Base-by-base conservation (phyloP, 73 alveolate species). In the Diophrys sp. region DNA sequence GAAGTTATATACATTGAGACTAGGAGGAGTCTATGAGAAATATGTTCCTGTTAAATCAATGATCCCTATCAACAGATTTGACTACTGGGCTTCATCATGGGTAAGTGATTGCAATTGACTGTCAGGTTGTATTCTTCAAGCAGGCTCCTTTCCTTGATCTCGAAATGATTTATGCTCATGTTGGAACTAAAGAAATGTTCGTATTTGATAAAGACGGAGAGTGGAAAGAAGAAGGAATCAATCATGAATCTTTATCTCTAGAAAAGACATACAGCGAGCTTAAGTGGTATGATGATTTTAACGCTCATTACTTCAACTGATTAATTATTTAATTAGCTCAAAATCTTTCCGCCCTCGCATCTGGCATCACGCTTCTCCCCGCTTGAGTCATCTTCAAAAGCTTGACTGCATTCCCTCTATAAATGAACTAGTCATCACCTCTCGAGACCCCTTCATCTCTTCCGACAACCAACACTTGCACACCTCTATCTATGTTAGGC, bases 141-240 rank as follows among this genome's bases (percentile, higher is more conserved):
- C 78, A 83, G 62, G 31, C 56, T 67, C 67, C 67, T 0, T 31
- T 54, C 71, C 81, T 90, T 53, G 96, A 90, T 33, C 81, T 86
- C 18, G 94, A 90, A 28, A 81, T 90, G 96, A 78, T 90, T 75
- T 90, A 90, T 81, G 89, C 84, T 24, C 88, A 90, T 78, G 73
- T 74, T 53, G 80, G 56, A 31, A 77, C 82, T 31, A 87, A 75
- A 73, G 96, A 90, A 66, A 70, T 90, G 76, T 90, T 78, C 78
- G 74, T 90, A 0, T 90, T 90, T 73, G 96, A 90, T 76, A 90
- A 88, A 66, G 75, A 67, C 53, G 96, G 96, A 24, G 78, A 87
- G 75, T 90, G 96, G 96, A 67, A 75, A 24, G 96, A 90, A 25
- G 94, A 85, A 24, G 94, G 91, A n/a, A 74, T 87, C 54, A 74